Evolutionary conservation across 2,329 filamentous ascomycete genomes (phyloP).

Genomic region (Beauveria sp.): DNA sequence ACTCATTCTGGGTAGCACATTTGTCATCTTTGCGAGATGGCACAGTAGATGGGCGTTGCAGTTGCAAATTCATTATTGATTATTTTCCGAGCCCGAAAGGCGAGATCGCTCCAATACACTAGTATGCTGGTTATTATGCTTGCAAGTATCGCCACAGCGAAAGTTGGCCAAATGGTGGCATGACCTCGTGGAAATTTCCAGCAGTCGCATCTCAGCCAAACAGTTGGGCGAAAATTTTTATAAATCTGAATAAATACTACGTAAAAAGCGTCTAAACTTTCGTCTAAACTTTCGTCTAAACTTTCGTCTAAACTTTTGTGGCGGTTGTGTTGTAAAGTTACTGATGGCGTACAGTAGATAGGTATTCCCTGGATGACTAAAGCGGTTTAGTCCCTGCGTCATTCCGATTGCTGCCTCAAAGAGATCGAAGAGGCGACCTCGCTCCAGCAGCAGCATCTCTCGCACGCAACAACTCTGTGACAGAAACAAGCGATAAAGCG

Average conservation of each 20-base stretch:
- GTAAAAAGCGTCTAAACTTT: not conserved
- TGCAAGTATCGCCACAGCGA: not conserved
- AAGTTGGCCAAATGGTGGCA: not conserved
- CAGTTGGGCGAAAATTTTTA: not conserved
- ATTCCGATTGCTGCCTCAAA: constrained; percentile 14
- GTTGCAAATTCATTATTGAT: too few species aligned
- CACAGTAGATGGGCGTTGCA: too few species aligned
- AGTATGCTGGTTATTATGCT: not conserved
- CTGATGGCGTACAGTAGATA: not conserved
- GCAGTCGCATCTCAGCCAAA: not conserved
- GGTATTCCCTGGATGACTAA: constrained; percentile 6
- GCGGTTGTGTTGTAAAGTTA: not conserved
- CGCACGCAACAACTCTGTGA: not conserved
- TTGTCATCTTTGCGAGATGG: too few species aligned
- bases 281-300: too few species aligned
- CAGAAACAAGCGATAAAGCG: not conserved
- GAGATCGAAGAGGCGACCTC: not conserved
- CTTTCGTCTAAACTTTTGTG: not conserved
- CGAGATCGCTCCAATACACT: not conserved
- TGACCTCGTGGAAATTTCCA: not conserved
- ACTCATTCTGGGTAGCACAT: too few species aligned
- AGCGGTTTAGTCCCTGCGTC: constrained; percentile 14
- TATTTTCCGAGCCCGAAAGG: too few species aligned
- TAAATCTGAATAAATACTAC: not conserved
- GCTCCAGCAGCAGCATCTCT: not conserved